These are phyloP conservation scores for Microbotryum violaceum DNA, from an alignment of 1,284 basidiomycete species.

Conservation along the genomic window DNA sequence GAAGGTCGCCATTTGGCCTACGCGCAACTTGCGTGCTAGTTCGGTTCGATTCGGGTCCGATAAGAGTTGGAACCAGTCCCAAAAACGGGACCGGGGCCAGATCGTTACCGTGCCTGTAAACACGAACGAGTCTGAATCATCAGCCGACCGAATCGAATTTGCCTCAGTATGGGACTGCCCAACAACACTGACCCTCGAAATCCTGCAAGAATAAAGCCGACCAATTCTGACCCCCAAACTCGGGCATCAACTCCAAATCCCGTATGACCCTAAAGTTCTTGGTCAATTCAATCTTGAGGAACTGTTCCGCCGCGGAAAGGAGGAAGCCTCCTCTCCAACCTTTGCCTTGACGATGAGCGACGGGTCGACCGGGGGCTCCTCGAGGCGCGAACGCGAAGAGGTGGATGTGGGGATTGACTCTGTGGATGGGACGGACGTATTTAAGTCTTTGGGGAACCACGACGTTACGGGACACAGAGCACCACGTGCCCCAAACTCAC, in stretches of 20 bases:
- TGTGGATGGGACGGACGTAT: too few species aligned
- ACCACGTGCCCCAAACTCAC: constrained; percentile 52
- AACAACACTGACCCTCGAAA: constrained; percentile 52
- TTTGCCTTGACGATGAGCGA: constrained; percentile 84
- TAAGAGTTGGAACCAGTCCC: constrained; percentile 78
- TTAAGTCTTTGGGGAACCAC: too few species aligned
- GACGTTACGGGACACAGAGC: too few species aligned
- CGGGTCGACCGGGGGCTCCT: constrained; percentile 87
- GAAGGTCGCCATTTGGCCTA: constrained; percentile 88
- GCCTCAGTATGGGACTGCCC: too few species aligned
- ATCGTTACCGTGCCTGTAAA: constrained; percentile 48
- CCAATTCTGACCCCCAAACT: constrained; percentile 87
- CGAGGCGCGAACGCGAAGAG: constrained; percentile 95
- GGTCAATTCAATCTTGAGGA: constrained; percentile 84
- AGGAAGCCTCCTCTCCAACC: constrained; percentile 96
- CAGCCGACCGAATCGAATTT: too few species aligned
- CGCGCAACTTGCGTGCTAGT: constrained; percentile 70
- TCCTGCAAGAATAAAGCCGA: constrained; percentile 85
- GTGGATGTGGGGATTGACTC: constrained; percentile 71
- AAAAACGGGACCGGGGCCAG: constrained; percentile 66
- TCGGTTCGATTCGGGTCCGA: constrained; percentile 56
- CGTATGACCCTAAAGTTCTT: constrained; percentile 96
- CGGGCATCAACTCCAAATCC: constrained; percentile 81
- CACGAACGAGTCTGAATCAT: too few species aligned
- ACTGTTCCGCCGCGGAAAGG: constrained; percentile 56